These are phyloP conservation scores for Nicotiana otophora DNA, from an alignment of 257 asterid genomes.

Conservation along the genomic window DNA sequence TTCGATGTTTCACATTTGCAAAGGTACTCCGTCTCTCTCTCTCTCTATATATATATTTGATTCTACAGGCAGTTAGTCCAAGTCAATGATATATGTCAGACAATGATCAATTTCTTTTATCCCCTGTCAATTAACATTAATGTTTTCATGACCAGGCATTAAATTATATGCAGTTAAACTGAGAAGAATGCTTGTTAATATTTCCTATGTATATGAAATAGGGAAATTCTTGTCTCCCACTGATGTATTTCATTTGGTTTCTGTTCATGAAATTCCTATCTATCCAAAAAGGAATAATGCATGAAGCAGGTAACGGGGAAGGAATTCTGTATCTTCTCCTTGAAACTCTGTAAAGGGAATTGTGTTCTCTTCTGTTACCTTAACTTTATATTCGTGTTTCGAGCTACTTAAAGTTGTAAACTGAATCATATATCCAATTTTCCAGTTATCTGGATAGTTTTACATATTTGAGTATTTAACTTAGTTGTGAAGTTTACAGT, in stretches of 20 bases:
- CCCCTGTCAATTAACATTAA: not conserved
- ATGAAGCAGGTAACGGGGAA: not conserved
- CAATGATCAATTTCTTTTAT: not conserved
- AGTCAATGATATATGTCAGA: not conserved
- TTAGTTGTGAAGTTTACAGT: not conserved
- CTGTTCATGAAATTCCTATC: not conserved
- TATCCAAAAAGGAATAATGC: not conserved
- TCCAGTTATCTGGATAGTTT: not conserved
- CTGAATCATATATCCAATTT: not conserved
- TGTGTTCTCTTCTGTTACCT: not conserved
- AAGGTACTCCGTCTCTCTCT: conserved; percentile 39
- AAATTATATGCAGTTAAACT: not conserved
- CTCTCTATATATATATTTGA: not conserved
- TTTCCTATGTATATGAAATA: not conserved
- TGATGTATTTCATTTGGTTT: not conserved
- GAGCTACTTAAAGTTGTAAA: conserved; percentile 5
- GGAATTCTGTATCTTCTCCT: not conserved
- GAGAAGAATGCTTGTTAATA: not conserved
- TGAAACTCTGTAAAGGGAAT: not conserved
- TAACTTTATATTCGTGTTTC: not conserved
- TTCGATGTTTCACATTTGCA: conserved; percentile 91
- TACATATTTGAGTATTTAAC: not conserved
- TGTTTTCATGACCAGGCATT: not conserved
- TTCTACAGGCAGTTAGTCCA: not conserved
- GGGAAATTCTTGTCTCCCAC: not conserved